Evolutionary conservation across 139 green algal genomes (phyloP).

Genomic region (Trebouxia sp.): DNA sequence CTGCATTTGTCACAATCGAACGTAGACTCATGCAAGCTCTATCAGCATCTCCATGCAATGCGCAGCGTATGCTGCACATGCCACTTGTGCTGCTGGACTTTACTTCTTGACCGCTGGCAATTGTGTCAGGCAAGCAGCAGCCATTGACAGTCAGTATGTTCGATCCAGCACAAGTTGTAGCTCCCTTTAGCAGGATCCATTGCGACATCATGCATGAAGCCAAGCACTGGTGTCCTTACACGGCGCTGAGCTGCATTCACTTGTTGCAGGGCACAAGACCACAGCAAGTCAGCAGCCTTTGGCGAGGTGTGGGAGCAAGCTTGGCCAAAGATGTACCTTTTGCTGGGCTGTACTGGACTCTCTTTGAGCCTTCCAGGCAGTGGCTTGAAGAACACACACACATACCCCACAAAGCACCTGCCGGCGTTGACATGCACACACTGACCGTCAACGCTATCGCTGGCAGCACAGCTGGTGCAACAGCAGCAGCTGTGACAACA

Average conservation of each 20-base stretch:
- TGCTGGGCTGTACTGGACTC: constrained; percentile 88
- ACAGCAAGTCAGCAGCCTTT: constrained; percentile 51
- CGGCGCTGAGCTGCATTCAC: too few species aligned
- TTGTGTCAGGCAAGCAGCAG: too few species aligned
- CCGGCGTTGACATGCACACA: background rate
- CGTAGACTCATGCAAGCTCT: background rate
- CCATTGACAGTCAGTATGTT: background rate
- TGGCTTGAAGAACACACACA: background rate
- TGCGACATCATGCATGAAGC: too few species aligned
- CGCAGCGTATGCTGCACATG: background rate
- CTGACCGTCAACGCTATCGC: constrained; percentile 32
- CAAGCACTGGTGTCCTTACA: too few species aligned
- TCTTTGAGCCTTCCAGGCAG: constrained; percentile 78
- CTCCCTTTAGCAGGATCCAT: background rate
- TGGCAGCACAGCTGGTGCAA: constrained; percentile 65
- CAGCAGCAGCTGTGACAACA: constrained; percentile 84
- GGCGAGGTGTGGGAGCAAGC: constrained; percentile 77
- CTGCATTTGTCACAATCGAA: background rate
- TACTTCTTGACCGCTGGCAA: background rate
- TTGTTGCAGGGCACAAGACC: constrained; percentile 9
- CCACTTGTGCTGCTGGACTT: background rate
- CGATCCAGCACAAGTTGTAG: background rate
- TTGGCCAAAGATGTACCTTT: constrained; percentile 93
- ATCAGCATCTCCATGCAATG: background rate
- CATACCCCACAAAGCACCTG: background rate